Evolutionary conservation across 2,329 filamentous ascomycete genomes (phyloP).

Genomic region (Aspergillus ustus): DNA sequence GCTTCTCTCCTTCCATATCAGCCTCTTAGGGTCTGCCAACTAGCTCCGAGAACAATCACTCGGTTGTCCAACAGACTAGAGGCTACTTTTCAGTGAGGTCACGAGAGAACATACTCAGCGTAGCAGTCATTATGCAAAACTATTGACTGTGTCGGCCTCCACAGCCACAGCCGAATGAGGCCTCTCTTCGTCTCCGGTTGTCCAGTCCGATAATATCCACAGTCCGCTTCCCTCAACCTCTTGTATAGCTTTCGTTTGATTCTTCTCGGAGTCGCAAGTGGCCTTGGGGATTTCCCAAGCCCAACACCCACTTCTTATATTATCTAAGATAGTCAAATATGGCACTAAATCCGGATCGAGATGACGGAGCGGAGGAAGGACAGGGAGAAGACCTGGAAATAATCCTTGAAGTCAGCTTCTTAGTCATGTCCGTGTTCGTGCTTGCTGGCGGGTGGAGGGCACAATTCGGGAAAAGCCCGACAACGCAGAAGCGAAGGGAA

Average conservation of each 20-base stretch:
- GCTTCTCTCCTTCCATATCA: conserved; percentile 3
- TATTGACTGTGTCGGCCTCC: conserved; percentile 32
- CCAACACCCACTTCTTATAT: conserved; percentile 11
- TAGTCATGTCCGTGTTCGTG: conserved; percentile 1
- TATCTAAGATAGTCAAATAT: conserved; percentile 5
- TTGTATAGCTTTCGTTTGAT: conserved; percentile 19
- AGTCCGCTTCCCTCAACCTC: background rate
- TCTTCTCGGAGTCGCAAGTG: conserved; percentile 2
- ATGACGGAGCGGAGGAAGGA: background rate
- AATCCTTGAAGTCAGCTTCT: conserved; percentile 2
- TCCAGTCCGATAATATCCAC: conserved; percentile 13
- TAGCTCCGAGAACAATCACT: conserved; percentile 18
- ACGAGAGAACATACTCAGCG: conserved; percentile 46
- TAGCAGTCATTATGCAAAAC: conserved; percentile 47
- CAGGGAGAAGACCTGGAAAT: conserved; percentile 1
- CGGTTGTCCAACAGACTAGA: conserved; percentile 21
- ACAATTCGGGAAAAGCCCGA: conserved; percentile 19
- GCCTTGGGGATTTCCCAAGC: conserved; percentile 19
- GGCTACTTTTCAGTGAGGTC: conserved; percentile 24
- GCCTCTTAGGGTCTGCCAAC: conserved; percentile 17
- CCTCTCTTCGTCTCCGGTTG: conserved; percentile 21
- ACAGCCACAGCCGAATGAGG: conserved; percentile 34
- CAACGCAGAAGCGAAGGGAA: conserved; percentile 1
- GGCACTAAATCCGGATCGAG: background rate
- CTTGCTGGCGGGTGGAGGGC: conserved; percentile 12